Percentiles rank a stretch among this genome's conserved stretches.
Conservation (phyloP, 345 rosid species). For the Stellera chamaejasme region DNA sequence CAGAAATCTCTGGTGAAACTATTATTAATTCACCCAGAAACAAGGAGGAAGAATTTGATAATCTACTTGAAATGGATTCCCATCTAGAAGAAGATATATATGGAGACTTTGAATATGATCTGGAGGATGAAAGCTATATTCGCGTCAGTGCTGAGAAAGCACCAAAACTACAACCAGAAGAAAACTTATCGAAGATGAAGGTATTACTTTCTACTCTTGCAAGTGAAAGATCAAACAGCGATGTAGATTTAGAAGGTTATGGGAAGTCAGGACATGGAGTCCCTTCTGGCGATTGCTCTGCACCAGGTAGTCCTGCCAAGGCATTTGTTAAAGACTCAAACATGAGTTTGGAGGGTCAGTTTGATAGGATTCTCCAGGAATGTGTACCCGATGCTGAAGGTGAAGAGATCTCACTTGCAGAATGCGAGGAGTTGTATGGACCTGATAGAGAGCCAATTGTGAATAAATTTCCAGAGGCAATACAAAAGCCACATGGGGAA, state of each 20-base stretch:
- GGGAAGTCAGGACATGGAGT: constrained; percentile 26
- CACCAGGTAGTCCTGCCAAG: constrained; percentile 10
- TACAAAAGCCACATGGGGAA: constrained; percentile 15
- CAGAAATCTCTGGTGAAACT: constrained; percentile 24
- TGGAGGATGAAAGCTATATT: constrained; percentile 76
- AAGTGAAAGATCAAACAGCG: constrained; percentile 29
- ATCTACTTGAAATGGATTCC: constrained; percentile 53
- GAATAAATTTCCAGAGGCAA: constrained; percentile 31
- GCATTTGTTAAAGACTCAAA: constrained; percentile 15
- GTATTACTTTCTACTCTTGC: constrained; percentile 53
- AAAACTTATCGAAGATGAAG: constrained; percentile 52
- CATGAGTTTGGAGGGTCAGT: constrained; percentile 23
- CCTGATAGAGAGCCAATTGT: constrained; percentile 72
- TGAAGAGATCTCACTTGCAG: constrained; percentile 57
- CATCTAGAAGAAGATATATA: constrained; percentile 64
- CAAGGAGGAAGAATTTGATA: constrained; percentile 47
- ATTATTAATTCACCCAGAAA: constrained; percentile 24
- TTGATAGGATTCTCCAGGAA: constrained; percentile 25
- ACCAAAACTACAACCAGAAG: constrained; percentile 39
- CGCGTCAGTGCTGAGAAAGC: constrained; percentile 45
- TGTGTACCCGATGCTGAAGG: constrained; percentile 31
- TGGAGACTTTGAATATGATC: constrained; percentile 81
- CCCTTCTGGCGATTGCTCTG: constrained; percentile 13
- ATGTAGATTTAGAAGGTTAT: constrained; percentile 18
- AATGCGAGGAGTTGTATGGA: constrained; percentile 85